Evolutionary conservation across 2,329 filamentous ascomycete genomes (phyloP).

Genomic region (Colletotrichum sp.): DNA sequence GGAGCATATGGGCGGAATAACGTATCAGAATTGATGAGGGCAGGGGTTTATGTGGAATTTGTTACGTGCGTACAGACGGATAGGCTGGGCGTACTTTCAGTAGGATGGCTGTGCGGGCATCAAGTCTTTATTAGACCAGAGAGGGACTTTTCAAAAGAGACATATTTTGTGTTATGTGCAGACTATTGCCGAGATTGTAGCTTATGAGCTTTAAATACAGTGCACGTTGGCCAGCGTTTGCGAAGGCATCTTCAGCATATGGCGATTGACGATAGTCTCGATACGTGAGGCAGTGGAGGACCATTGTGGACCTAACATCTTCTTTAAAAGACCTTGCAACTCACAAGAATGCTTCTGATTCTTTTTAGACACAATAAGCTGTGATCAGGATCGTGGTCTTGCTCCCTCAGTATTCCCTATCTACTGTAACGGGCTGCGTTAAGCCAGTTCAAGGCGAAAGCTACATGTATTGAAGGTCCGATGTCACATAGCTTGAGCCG

Average conservation of each 20-base stretch:
- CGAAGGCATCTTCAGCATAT: not conserved
- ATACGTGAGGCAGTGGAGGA: fast-evolving
- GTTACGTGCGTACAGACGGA: no score
- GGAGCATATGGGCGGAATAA: no score
- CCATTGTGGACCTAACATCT: not conserved
- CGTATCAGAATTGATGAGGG: no score
- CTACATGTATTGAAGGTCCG: not conserved
- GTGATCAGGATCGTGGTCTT: not conserved
- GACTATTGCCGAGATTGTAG: not conserved
- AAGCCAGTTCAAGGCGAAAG: fast-evolving
- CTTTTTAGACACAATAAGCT: not conserved
- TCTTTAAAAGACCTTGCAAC: fast-evolving
- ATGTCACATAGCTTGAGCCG: fast-evolving
- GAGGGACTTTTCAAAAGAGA: no score
- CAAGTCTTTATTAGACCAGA: no score
- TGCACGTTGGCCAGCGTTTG: fast-evolving
- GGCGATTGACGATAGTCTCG: no score
- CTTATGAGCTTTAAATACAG: not conserved
- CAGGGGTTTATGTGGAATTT: no score
- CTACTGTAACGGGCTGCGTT: not conserved
- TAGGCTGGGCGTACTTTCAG: not conserved
- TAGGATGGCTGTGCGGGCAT: fast-evolving
- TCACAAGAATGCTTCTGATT: fast-evolving
- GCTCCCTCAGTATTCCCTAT: not conserved
- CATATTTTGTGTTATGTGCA: no score